Base-by-base conservation (phyloP, 2,329 filamentous ascomycete species). In the Fusarium circinatum region DNA sequence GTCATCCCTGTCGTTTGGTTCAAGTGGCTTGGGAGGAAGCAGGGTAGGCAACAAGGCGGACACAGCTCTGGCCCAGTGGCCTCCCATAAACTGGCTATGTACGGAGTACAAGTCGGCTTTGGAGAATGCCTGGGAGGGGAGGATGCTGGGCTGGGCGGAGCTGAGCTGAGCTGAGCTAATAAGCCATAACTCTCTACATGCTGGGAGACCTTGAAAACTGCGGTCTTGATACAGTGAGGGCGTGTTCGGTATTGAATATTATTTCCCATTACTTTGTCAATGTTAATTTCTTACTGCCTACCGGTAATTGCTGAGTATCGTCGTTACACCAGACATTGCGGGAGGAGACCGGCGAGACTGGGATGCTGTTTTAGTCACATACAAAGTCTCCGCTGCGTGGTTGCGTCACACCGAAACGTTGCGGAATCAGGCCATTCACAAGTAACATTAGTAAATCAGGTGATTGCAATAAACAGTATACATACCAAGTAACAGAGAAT, bases 41-140 rank as follows among this genome's bases (percentile, higher is more conserved):
- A 42, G 38, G 44, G 78, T 74, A 79, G 77, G 77, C 73, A 79
- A 70, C 77, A 64, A 79, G 77, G 77, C 77, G 69, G 77, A 78
- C 75, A 69, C 49, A 69, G 66, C 49, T 66, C 55, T 54, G 47
- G 47, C 64, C 64, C 57, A 34, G 32, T 34, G 32, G 32, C 32
- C 32, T 34, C 70, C 58, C 8, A 30, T 51, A 32, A 38, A 28
- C n/a, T 36, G 34, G 38, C n/a, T 34, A 34, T 34, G 32, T 34
- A 34, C 32, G 32, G 32, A 34, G 32, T 36, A 14, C 24, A 64
- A 65, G 38, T 65, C 32, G 30, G 32, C 38, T 64, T 32, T 32
- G 12, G 26, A n/a, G 62, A 71, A 73, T 61, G 71, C 71, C 68
- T 63, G 64, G 57, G 59, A n/a, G 22, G 49, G 26, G 51, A 17